Evolutionary conservation across 306 rosid species (phyloP).

Genomic region (Potentilla sterilis): DNA sequence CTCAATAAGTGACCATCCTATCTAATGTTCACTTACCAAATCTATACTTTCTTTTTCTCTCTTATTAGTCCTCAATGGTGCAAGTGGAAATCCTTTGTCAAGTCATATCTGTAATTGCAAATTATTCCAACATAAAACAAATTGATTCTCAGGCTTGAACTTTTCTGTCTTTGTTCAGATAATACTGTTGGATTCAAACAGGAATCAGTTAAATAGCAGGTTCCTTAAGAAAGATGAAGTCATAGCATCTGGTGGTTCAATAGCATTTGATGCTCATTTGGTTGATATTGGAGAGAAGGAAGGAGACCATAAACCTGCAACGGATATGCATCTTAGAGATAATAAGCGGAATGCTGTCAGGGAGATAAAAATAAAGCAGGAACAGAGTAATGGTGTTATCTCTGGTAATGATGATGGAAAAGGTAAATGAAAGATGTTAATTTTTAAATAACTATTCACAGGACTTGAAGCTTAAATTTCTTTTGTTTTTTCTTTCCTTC

Average conservation of each 20-base stretch:
- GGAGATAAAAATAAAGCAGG: constrained; percentile 34
- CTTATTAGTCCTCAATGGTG: not conserved
- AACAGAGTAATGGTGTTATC: constrained; percentile 32
- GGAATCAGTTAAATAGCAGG: constrained; percentile 59
- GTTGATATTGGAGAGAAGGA: constrained; percentile 65
- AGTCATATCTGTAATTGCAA: not conserved
- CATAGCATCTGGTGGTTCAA: constrained; percentile 53
- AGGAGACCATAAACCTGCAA: constrained; percentile 38
- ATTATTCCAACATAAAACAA: not conserved
- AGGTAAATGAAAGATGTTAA: constrained; percentile 26
- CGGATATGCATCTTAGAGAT: constrained; percentile 31
- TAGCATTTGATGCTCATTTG: constrained; percentile 62
- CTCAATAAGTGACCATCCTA: constrained; percentile 1
- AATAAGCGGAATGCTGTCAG: constrained; percentile 22
- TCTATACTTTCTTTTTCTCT: not conserved
- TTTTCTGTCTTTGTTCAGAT: constrained; percentile 46
- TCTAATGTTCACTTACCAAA: not conserved
- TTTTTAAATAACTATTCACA: not conserved
- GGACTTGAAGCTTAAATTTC: not conserved
- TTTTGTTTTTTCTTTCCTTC: not conserved
- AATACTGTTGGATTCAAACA: constrained; percentile 57
- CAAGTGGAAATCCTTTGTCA: not conserved
- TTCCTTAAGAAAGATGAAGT: constrained; percentile 64
- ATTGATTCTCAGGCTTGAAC: constrained; percentile 15
- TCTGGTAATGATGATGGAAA: constrained; percentile 26